Conservation (phyloP, 176 grass and related monocot genomes). For the Musa schizocarpa region DNA sequence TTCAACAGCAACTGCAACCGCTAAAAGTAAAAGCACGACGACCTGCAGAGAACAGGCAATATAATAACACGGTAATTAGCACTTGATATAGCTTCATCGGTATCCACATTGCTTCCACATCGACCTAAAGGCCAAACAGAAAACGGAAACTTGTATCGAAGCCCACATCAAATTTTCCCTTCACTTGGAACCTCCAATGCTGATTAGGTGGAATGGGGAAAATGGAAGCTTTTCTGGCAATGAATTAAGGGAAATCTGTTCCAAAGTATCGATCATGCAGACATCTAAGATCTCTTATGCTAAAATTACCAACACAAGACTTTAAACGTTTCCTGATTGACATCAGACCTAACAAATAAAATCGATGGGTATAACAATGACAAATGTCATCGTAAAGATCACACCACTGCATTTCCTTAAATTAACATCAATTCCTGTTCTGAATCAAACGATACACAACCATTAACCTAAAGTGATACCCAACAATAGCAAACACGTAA, state of each 20-base stretch:
- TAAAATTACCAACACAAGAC: neutral
- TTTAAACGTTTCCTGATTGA: neutral
- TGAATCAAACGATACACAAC: neutral
- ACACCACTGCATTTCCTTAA: neutral
- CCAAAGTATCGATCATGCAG: too few species aligned
- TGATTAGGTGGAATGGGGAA: too few species aligned
- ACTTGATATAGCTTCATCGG: neutral
- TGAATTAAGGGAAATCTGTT: too few species aligned
- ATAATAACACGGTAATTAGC: neutral
- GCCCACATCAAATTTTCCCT: neutral
- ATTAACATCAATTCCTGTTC: neutral
- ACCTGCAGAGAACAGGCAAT: neutral
- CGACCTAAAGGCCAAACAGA: neutral
- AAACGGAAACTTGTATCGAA: neutral
- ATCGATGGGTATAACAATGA: neutral
- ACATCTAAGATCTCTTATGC: neutral
- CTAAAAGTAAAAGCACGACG: neutral
- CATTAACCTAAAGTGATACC: neutral
- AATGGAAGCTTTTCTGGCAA: too few species aligned
- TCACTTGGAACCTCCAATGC: neutral
- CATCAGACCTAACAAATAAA: neutral
- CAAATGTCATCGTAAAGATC: neutral
- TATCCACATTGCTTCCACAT: neutral
- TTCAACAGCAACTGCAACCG: neutral
- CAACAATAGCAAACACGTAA: too few species aligned